Base-by-base conservation (phyloP, 176 grass and related monocot genomes). In the Oryza nivara region DNA sequence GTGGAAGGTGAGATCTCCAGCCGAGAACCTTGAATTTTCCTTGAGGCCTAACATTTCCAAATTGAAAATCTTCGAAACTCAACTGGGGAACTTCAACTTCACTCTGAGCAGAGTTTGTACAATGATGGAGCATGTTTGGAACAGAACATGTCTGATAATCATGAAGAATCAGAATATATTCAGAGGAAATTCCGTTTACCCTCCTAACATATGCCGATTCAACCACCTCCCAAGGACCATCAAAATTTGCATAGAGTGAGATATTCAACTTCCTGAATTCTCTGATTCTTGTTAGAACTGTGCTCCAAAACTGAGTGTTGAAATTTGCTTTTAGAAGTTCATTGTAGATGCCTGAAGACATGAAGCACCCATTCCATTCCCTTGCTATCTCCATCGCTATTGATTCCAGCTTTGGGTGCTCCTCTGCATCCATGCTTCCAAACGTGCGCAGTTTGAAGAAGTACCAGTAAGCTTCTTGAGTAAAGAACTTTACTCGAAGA, bases 371-470 rank as follows among this genome's bases (percentile, higher is more conserved):
- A 34, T 17, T 20, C 32, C 48, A 1, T 71, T 34, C 9, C 3
- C 0, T 34, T 40, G 72, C 80, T 12, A 83, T 78, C 11, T 64
- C 70, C 48, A 35, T 74, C 3, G 75, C 75, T 14, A 86, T 80
- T 14, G 67, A 22, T 34, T 20, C 40, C 8, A 82, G 26, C 20
- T 78, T 51, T 1, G 64, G 23, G 10, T 67, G 36, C 0, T 88
- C 72, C 23, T 60, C n/a, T 1, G 64, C 8, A 0, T 71, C 72
- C 0, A 32, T 35, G 38, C 72, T 77, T 4, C 86, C 78, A 47
- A 88, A 88, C 0, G 63, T 0, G n/a, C 28, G 72, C 14, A 61
- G 32, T 48, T 70, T 64, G 32, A 88, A 88, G 35, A 77, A 77
- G 9, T 65, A 88, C 49, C 74, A 70, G 20, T 67, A 81, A 4